Conservation (phyloP, 106 monocot species). For the Amphibolis antarctica region DNA sequence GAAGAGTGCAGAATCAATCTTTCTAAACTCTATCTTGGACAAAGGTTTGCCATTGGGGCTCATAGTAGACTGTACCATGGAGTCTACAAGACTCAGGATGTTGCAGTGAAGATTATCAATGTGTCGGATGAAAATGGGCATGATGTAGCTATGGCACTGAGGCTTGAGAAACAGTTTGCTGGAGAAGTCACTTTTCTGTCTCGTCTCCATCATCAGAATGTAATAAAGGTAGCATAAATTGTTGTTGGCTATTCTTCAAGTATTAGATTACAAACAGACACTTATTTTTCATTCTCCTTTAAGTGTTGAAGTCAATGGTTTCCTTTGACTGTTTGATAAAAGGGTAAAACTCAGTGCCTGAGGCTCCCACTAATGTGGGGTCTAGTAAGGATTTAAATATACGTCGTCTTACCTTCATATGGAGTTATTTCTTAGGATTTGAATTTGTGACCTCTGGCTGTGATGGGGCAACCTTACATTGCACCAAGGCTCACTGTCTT, state of each 20-base stretch:
- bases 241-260: neutral
- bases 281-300: no score
- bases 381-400: no score
- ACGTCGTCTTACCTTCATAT: no score
- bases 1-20: conserved; percentile 62
- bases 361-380: no score
- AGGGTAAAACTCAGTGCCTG: no score
- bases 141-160: conserved; percentile 26
- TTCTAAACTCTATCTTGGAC: conserved; percentile 54
- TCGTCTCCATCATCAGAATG: conserved; percentile 53
- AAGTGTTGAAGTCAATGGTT: no score
- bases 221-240: conserved; percentile 57
- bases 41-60: conserved; percentile 73
- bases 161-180: conserved; percentile 72
- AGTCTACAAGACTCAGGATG: conserved; percentile 47
- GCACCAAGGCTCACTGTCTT: no score
- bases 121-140: conserved; percentile 62
- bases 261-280: neutral
- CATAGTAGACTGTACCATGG: conserved; percentile 82
- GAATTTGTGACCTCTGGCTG: no score
- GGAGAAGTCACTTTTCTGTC: conserved; percentile 66
- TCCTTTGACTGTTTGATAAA: no score
- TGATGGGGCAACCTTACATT: no score
- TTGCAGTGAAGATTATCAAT: conserved; percentile 75
- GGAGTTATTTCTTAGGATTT: no score